Percentiles rank a stretch among this genome's conserved stretches.
These are phyloP conservation scores for Beauveria rudraprayagi DNA, from an alignment of 2,329 filamentous ascomycete genomes.

Conservation along the genomic window DNA sequence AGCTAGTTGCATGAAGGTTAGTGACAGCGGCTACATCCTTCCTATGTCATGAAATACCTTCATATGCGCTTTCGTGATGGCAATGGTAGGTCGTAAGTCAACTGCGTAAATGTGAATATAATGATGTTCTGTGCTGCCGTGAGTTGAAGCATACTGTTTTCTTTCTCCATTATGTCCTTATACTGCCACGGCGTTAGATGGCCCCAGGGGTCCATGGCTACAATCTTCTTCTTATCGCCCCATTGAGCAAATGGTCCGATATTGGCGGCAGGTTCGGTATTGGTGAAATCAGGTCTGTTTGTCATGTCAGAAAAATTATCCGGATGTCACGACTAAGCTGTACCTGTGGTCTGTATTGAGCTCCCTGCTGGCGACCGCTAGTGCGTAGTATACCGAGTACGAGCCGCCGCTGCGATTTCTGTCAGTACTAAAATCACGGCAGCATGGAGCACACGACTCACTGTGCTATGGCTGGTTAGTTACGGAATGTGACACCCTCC, in stretches of 20 bases:
- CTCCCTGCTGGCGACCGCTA: slow-evolving; percentile 87
- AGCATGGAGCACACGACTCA: slow-evolving; percentile 17
- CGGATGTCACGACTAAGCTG: slow-evolving; percentile 10
- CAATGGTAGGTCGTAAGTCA: slow-evolving; percentile 84
- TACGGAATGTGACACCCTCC: background rate
- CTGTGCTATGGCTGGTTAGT: slow-evolving; percentile 25
- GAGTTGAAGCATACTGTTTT: slow-evolving; percentile 46
- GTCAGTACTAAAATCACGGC: slow-evolving; percentile 5
- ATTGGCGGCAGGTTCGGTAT: slow-evolving; percentile 84
- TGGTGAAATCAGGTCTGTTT: slow-evolving; percentile 49
- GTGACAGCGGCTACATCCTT: background rate
- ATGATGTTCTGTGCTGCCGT: background rate
- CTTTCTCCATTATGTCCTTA: slow-evolving; percentile 66
- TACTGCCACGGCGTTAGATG: slow-evolving; percentile 81
- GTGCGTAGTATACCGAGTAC: slow-evolving; percentile 90
- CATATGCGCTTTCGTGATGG: slow-evolving; percentile 90
- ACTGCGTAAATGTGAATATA: slow-evolving; percentile 34
- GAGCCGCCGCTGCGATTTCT: slow-evolving; percentile 59
- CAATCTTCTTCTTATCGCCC: slow-evolving; percentile 86
- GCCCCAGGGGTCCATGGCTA: slow-evolving; percentile 92
- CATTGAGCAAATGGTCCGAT: slow-evolving; percentile 88
- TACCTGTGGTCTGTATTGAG: slow-evolving; percentile 71
- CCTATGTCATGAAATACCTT: slow-evolving; percentile 37
- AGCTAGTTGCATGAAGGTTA: slow-evolving; percentile 36
- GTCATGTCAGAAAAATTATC: background rate